Conservation (phyloP, 2,329 filamentous ascomycete genomes). For the Penicillium hordei region DNA sequence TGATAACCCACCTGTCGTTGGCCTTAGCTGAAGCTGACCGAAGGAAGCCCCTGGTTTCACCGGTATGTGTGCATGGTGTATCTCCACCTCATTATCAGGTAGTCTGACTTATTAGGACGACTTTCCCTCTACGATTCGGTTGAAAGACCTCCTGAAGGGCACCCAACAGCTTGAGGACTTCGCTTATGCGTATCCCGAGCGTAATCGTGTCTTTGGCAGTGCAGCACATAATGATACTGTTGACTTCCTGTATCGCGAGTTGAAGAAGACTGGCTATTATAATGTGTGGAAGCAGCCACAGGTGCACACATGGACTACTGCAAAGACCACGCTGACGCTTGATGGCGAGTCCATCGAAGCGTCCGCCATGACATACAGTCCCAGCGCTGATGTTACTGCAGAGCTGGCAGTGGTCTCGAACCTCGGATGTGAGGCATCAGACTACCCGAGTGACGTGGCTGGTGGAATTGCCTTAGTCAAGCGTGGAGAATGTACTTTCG, state of each 20-base stretch:
- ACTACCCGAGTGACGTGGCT: constrained; percentile 59
- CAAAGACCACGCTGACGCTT: constrained; percentile 60
- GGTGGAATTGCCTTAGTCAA: constrained; percentile 70
- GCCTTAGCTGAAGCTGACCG: constrained; percentile 4
- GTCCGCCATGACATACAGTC: constrained; percentile 64
- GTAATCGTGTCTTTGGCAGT: constrained; percentile 33
- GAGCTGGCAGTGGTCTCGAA: constrained; percentile 60
- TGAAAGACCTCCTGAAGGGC: constrained; percentile 57
- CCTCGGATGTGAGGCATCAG: constrained; percentile 62
- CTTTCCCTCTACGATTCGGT: constrained; percentile 46
- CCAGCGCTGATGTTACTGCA: constrained; percentile 38
- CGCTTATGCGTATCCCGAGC: constrained; percentile 30
- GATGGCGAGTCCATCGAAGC: constrained; percentile 55
- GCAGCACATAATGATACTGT: constrained; percentile 64
- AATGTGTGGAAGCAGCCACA: constrained; percentile 57
- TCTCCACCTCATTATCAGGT: neutral
- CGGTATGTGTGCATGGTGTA: constrained; percentile 11
- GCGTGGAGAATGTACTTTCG: constrained; percentile 71
- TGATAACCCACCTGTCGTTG: constrained; percentile 10
- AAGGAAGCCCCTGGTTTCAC: constrained; percentile 17
- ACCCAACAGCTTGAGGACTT: constrained; percentile 55
- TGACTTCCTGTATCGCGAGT: constrained; percentile 59
- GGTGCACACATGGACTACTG: constrained; percentile 58
- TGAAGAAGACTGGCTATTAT: constrained; percentile 46
- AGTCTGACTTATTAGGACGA: constrained; percentile 16